These are phyloP conservation scores for Ganoderma lingzhi DNA, from an alignment of 1,284 basidiomycete species.

Conservation along the genomic window DNA sequence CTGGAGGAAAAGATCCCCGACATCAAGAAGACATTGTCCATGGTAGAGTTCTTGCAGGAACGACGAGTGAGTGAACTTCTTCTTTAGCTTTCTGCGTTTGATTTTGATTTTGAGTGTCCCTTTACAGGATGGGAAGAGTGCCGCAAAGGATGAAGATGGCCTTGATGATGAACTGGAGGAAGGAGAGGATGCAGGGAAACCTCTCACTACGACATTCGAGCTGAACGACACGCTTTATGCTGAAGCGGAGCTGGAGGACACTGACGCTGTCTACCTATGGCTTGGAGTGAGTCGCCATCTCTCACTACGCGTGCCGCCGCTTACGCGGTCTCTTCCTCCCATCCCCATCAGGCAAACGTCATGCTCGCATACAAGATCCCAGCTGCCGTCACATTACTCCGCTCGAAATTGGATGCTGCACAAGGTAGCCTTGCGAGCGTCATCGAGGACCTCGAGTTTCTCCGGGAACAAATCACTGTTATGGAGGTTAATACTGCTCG, in stretches of 20 bases:
- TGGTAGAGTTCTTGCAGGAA: conserved; percentile 87
- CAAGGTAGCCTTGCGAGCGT: conserved; percentile 75
- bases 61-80: conserved; percentile 59
- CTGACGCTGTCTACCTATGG: conserved; percentile 94
- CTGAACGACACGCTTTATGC: conserved; percentile 96
- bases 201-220: conserved; percentile 90
- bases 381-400: conserved; percentile 81
- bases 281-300: conserved; percentile 79
- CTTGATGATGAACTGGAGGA: conserved; percentile 55
- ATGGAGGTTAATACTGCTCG: conserved; percentile 99
- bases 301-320: conserved; percentile 8
- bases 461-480: conserved; percentile 95
- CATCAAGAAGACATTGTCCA: conserved; percentile 91
- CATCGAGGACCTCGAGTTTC: conserved; percentile 91
- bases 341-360: conserved; percentile 84
- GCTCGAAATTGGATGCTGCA: conserved; percentile 82
- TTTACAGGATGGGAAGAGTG: conserved; percentile 65
- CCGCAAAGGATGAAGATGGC: conserved; percentile 56
- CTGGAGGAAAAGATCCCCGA: conserved; percentile 97
- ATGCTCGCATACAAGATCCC: conserved; percentile 96
- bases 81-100: not conserved
- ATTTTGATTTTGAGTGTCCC: too few species aligned
- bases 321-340: not conserved
- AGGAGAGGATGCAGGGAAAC: conserved; percentile 55
- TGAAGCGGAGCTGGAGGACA: conserved; percentile 88